Evolutionary conservation across 257 asterid species (phyloP), one percentile per base, ranked within the genome.

Genomic region (Solanum appendiculatum): DNA sequence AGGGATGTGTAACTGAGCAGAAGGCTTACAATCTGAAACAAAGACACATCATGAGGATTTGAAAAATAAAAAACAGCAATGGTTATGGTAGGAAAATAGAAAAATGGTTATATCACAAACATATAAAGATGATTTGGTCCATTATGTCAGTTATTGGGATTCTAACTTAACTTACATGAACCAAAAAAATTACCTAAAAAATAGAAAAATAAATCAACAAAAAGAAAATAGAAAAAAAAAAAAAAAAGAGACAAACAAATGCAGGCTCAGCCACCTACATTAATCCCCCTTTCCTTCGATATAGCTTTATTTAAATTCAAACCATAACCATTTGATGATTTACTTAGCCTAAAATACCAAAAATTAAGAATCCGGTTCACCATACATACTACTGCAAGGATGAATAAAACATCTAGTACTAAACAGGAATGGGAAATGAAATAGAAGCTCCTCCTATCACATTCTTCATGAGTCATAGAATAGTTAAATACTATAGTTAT

Each of bases 11-110:
- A 94, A 6, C 90, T 39, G 81, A 97, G 95, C 89, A 97, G 73
- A 44, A 95, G 93, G 86, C 92, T 78, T 70, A 96, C 96, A 90
- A 94, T 90, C 99, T 97, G 97, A 86, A 89, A 94, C 18, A 77
- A 81, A 48, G 42, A 21, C 40, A 31, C 29, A 29, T 81, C 42
- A 81, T 81, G 40, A 81, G 44, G 68, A 46, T 48, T 46, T 33
- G 40, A 48, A 46, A 80, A 48, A 80, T 9, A 27, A 48, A 44
- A 46, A 18, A 6, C 85, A 48, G 18, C 42, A 80, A 18, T 1
- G 33, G 16, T 2, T n/a, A n/a, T n/a, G 44, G 60, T 9, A 48
- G 29, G 85, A 81, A 18, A 29, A 48, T 10, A 31, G 20, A 20
- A 3, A 20, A 12, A 56, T 56, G 25, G 64, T 56, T 20, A 56